phyloP scores from a whole-genome alignment of 2,329 filamentous ascomycete genomes.

The Sphaceloma murrayae region DNA sequence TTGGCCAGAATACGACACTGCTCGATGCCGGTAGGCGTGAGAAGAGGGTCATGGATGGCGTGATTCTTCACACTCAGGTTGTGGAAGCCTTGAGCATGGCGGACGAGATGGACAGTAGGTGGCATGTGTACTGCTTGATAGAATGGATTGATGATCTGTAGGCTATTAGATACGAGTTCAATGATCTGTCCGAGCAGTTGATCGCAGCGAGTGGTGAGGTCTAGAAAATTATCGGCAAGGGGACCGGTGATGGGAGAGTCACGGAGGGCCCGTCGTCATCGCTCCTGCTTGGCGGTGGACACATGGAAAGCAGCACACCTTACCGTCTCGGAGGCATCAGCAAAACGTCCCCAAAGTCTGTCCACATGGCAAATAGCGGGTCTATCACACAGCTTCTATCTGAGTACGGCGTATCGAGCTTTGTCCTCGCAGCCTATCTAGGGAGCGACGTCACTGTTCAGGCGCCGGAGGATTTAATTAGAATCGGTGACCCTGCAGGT shows the following conservation, averaged over 20 bases:
- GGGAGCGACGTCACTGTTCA: conserved; percentile 6
- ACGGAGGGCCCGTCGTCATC: conserved; percentile 4
- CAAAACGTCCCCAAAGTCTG: no score
- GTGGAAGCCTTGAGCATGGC: conserved; percentile 68
- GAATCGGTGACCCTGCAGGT: conserved; percentile 6
- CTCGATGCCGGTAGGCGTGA: conserved; percentile 64
- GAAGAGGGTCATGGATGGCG: conserved; percentile 61
- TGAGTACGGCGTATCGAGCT: no score
- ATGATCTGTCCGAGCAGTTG: no score
- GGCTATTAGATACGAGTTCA: conserved; percentile 1
- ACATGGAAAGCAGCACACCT: no score
- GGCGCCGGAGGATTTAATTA: no score
- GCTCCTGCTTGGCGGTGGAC: not conserved
- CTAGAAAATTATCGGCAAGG: not conserved
- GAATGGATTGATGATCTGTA: not conserved
- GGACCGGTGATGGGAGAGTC: not conserved
- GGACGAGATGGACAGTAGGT: conserved; percentile 54
- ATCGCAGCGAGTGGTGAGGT: no score
- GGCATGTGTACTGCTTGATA: conserved; percentile 24
- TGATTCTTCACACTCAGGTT: conserved; percentile 66
- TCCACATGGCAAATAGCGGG: no score
- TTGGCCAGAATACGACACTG: conserved; percentile 60
- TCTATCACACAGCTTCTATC: not conserved
- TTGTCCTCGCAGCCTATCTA: no score
- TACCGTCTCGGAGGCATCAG: no score